Evolutionary conservation across 23 red algal genomes (phyloP).

Genomic region (Chondrus crispus): DNA sequence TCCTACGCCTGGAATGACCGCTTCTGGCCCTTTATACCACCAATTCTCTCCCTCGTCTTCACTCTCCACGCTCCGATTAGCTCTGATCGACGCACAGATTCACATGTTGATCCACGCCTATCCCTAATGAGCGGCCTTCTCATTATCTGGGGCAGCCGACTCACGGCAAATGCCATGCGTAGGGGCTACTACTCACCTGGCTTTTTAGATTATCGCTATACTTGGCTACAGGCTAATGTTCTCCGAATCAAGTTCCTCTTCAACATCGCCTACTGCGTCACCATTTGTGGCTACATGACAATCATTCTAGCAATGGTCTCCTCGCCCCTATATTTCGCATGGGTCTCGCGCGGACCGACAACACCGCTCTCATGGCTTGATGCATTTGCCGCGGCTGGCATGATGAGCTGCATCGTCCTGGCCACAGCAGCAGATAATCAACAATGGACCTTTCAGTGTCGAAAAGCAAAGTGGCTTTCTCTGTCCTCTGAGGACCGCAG

Average conservation of each 20-base stretch:
- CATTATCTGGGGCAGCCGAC: conserved; percentile 22
- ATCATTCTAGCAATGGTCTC: conserved; percentile 1
- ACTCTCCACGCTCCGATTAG: conserved; percentile 8
- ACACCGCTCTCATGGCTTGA: neutral
- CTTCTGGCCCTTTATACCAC: conserved; percentile 43
- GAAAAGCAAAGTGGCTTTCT: conserved; percentile 8
- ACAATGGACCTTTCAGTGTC: conserved; percentile 30
- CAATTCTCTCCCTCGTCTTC: conserved; percentile 1
- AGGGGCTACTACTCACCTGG: conserved; percentile 43
- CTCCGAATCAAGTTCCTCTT: conserved; percentile 28
- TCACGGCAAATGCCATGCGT: conserved; percentile 9
- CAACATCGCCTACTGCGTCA: conserved; percentile 9
- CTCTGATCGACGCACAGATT: conserved; percentile 10
- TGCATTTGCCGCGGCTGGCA: neutral
- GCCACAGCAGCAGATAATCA: conserved; percentile 37
- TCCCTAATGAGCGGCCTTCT: conserved; percentile 22
- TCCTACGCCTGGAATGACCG: conserved; percentile 56
- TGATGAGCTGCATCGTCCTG: neutral
- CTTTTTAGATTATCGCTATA: conserved; percentile 43
- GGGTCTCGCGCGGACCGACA: conserved; percentile 12
- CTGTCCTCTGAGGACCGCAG: neutral
- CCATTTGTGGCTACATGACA: conserved; percentile 18
- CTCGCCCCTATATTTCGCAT: conserved; percentile 41
- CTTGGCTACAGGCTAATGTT: conserved; percentile 41
- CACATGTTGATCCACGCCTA: conserved; percentile 17